Evolutionary conservation across 2,329 filamentous ascomycete species (phyloP).

Genomic region (Clarireedia monteithiana): DNA sequence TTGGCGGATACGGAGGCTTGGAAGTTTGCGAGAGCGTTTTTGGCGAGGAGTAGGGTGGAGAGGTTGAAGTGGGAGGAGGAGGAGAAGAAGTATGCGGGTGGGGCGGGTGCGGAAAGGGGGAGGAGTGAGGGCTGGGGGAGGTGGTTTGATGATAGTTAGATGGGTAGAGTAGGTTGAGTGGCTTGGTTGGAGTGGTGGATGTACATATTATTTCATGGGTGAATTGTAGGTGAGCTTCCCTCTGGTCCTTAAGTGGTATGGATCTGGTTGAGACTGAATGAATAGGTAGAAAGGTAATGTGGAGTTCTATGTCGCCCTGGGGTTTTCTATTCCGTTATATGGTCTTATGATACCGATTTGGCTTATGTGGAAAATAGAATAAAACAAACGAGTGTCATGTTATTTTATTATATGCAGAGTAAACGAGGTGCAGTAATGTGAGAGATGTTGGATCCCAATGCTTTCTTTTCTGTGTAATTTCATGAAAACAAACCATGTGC

Average conservation of each 20-base stretch:
- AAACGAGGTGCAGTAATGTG: too few relatives aligned
- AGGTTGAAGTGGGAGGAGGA: slow-evolving; percentile 62
- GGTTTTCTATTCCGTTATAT: neutral
- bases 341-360: neutral
- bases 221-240: too few relatives aligned
- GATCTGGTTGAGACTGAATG: neutral
- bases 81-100: slow-evolving; percentile 56
- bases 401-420: neutral
- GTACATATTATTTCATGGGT: neutral
- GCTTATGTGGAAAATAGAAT: neutral
- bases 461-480: neutral
- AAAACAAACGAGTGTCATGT: neutral
- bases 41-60: slow-evolving; percentile 56
- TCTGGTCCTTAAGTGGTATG: neutral
- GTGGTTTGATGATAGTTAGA: slow-evolving; percentile 24
- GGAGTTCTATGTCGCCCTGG: neutral
- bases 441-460: too few relatives aligned
- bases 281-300: neutral
- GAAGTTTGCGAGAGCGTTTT: slow-evolving; percentile 64
- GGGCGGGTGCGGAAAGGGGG: slow-evolving; percentile 39
- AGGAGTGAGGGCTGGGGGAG: slow-evolving; percentile 23
- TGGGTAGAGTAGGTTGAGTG: neutral
- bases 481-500: neutral
- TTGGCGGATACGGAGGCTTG: slow-evolving; percentile 70
- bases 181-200: neutral